Conservation (phyloP, 306 rosid species). For the Mimosa pudica region DNA sequence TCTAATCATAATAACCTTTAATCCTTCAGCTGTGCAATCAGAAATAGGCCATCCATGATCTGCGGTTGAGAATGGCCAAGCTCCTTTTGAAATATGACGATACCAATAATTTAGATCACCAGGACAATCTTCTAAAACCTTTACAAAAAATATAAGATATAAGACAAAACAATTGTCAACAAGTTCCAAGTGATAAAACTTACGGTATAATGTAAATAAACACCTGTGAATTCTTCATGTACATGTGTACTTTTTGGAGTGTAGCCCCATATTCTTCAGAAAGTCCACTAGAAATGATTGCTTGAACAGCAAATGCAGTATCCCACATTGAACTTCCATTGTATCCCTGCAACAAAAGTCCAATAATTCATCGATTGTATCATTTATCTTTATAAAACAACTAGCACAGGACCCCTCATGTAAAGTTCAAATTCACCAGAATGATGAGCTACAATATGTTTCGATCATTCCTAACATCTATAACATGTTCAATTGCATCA, state of each 20-base stretch:
- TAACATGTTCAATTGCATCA: constrained; percentile 28
- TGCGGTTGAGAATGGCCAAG: constrained; percentile 88
- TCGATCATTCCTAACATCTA: constrained; percentile 33
- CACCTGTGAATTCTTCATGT: constrained; percentile 82
- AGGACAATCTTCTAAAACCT: constrained; percentile 76
- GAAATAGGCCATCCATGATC: constrained; percentile 99
- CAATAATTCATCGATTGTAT: constrained; percentile 16
- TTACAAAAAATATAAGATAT: constrained; percentile 1
- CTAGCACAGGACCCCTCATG: constrained; percentile 24
- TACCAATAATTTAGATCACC: constrained; percentile 76
- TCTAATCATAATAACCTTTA: constrained; percentile 52
- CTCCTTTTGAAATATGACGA: constrained; percentile 92
- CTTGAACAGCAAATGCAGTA: constrained; percentile 81
- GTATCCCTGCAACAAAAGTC: constrained; percentile 71
- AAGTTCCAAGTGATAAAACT: constrained; percentile 18
- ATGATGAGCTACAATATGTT: constrained; percentile 16
- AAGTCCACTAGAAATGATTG: constrained; percentile 78
- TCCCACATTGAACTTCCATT: constrained; percentile 99
- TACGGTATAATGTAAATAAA: constrained; percentile 28
- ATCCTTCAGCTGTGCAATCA: constrained; percentile 93
- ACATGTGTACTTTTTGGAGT: constrained; percentile 72
- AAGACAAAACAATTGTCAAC: constrained; percentile 28
- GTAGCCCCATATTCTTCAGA: constrained; percentile 64
- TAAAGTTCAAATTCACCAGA: constrained; percentile 17
- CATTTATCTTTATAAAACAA: constrained; percentile 3